Conservation (phyloP, 257 asterid genomes). For the Primulina tabacum region DNA sequence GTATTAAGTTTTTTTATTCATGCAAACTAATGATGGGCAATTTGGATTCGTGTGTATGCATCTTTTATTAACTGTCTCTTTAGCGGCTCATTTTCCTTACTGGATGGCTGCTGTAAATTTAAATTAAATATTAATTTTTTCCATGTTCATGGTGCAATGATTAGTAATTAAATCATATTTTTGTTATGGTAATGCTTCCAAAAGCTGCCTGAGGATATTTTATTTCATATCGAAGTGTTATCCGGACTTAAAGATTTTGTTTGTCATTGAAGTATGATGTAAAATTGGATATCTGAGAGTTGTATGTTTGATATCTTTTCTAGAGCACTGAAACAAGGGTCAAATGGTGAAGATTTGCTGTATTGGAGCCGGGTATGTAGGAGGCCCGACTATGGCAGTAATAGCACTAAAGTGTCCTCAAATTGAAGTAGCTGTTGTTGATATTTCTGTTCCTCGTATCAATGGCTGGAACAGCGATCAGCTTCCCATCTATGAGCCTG, state of each 20-base stretch:
- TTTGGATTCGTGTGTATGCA: neutral
- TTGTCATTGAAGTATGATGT: neutral
- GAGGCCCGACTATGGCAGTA: conserved; percentile 96
- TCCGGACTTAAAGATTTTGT: neutral
- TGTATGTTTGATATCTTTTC: conserved; percentile 10
- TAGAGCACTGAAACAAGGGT: conserved; percentile 34
- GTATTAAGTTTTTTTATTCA: neutral
- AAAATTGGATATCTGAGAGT: conserved; percentile 5
- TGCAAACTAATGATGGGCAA: neutral
- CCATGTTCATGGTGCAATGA: neutral
- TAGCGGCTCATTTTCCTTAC: neutral
- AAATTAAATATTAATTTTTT: too few relatives aligned
- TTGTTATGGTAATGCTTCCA: neutral
- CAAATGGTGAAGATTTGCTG: conserved; percentile 98
- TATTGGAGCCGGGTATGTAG: conserved; percentile 90
- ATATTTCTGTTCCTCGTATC: conserved; percentile 82
- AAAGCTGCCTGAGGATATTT: neutral
- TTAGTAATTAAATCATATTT: neutral
- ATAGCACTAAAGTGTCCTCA: conserved; percentile 90
- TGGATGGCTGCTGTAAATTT: neutral
- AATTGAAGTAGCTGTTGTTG: conserved; percentile 78
- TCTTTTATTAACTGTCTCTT: neutral
- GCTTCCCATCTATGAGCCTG: conserved; percentile 96
- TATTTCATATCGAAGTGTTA: neutral
- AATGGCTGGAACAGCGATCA: conserved; percentile 89